Evolutionary conservation across 2,329 filamentous ascomycete genomes (phyloP).

Genomic region (Colletotrichum tofieldiae): DNA sequence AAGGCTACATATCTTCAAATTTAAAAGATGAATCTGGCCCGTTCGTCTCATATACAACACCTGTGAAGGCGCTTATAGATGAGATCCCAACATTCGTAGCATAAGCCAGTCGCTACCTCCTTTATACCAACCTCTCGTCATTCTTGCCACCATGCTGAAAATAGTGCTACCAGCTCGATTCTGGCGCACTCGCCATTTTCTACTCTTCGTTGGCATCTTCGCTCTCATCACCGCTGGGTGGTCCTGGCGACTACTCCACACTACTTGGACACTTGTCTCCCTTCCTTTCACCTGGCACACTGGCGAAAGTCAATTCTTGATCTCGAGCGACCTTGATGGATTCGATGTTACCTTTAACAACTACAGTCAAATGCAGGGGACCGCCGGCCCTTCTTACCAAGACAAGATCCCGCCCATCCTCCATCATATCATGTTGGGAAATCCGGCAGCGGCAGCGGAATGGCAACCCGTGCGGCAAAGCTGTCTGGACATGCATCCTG

Average conservation of each 20-base stretch:
- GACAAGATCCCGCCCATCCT: conserved; percentile 54
- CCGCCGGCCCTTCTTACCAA: conserved; percentile 47
- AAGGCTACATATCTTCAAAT: too few relatives aligned
- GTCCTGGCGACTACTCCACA: conserved; percentile 33
- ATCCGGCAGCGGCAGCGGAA: conserved; percentile 44
- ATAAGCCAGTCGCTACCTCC: too few relatives aligned
- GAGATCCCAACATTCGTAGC: too few relatives aligned
- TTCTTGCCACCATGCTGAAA: background rate
- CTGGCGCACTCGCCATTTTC: background rate
- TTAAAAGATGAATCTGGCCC: too few relatives aligned
- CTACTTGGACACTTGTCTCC: conserved; percentile 50
- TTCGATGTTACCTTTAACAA: conserved; percentile 55
- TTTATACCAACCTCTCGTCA: too few relatives aligned
- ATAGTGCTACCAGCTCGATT: background rate
- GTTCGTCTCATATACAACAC: too few relatives aligned
- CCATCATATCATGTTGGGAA: conserved; percentile 54
- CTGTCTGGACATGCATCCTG: conserved; percentile 53
- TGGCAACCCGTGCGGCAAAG: conserved; percentile 52
- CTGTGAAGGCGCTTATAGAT: too few relatives aligned
- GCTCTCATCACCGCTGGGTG: background rate
- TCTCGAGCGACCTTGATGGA: conserved; percentile 48
- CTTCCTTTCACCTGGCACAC: conserved; percentile 49
- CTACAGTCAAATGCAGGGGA: conserved; percentile 49
- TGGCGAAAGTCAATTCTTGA: conserved; percentile 47
- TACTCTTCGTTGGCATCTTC: background rate